Evolutionary conservation across 768 basidiomycete genomes (phyloP).

Genomic region (Auriscalpium microsporum): DNA sequence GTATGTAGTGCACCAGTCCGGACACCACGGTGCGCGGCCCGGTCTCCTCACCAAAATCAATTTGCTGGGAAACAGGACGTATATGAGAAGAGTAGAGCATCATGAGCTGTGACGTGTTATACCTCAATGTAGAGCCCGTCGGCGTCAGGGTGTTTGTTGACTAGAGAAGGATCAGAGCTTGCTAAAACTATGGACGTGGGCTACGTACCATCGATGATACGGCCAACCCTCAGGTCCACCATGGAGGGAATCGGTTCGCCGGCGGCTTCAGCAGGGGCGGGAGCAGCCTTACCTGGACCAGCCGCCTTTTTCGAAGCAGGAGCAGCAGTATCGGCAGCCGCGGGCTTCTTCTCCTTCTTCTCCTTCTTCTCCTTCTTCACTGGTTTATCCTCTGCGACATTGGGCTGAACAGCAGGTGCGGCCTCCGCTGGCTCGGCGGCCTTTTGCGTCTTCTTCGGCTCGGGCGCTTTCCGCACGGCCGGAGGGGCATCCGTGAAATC

Average conservation of each 20-base stretch:
- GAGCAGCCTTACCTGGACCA: constrained; percentile 19
- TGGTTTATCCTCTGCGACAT: constrained; percentile 18
- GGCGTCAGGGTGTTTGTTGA: constrained; percentile 94
- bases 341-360: constrained; percentile 31
- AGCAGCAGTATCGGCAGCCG: constrained; percentile 30
- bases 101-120: constrained; percentile 9
- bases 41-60: constrained; percentile 90
- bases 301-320: constrained; percentile 26
- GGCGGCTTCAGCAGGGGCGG: constrained; percentile 46
- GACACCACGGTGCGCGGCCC: constrained; percentile 96
- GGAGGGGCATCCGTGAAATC: constrained; percentile 72
- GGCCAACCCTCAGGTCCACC: constrained; percentile 94
- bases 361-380: constrained; percentile 46
- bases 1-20: constrained; percentile 92
- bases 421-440: constrained; percentile 26
- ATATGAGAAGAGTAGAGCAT: too few relatives aligned
- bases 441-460: constrained; percentile 75
- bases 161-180: constrained; percentile 23
- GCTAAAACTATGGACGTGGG: neutral
- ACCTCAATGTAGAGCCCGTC: constrained; percentile 96
- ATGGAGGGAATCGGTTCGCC: constrained; percentile 89
- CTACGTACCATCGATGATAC: constrained; percentile 76
- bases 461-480: constrained; percentile 61
- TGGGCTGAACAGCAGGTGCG: constrained; percentile 17
- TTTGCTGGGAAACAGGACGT: constrained; percentile 48